Base-by-base conservation (phyloP, 805 yeast species). In the Ogataea allantospora region DNA sequence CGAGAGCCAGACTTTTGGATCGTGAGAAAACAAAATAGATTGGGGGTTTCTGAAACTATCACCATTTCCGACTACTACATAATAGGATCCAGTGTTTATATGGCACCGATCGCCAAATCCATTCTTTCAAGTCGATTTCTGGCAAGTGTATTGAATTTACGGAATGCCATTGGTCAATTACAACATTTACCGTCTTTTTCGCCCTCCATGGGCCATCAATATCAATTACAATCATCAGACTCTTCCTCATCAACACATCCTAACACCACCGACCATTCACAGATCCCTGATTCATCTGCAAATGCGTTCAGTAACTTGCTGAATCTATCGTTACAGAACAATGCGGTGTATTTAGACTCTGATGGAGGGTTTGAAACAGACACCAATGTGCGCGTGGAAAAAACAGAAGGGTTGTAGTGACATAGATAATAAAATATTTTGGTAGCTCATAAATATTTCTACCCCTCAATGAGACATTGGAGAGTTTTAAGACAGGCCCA, bases 1-100 rank as follows among this genome's bases (percentile, higher is more conserved):
- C 67, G 88, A 27, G 98, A 89, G 50, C 98, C 97, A 0, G 96
- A 88, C 53, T 77, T 88, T 49, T 93, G 98, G 97, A 72, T 91
- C 18, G 77, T 91, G 7, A 71, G 95, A 40, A 88, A 89, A 55
- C 97, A 91, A 57, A 65, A 77, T 30, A 66, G 98, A 20, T 45
- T 70, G 4, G 64, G 72, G 23, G 76, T 80, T 6, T 66, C 67
- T 9, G 74, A 70, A 22, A 73, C 73, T 2, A 62, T 68, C 16
- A 69, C 81, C 0, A 52, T 86, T 8, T 78, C 86, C 19, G 95
- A 88, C 47, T 91, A 85, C 62, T 91, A 86, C 59, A 82, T 91
- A 31, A 78, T 88, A 27, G 96, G 96, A 4, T 95, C 95, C 13
- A 88, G 87, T 54, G 83, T 93, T 2, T 93, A 88, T 62, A 91